Evolutionary conservation across 768 basidiomycete species (phyloP), one percentile per base, ranked within the genome.

Genomic region (Chalciporus piperatus): DNA sequence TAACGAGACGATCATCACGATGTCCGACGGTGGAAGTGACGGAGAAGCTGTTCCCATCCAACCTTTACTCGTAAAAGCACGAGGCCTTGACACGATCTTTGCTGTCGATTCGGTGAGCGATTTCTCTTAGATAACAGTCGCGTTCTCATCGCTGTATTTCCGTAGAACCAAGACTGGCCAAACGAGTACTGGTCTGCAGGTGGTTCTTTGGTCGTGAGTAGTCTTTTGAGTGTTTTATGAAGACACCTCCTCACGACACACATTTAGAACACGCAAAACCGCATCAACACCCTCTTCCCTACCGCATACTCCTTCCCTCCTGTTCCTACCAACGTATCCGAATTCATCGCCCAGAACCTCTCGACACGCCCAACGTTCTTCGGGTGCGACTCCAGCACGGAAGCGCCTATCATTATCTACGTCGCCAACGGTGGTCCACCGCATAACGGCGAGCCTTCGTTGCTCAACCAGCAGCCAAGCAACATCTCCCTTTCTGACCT

Each of bases 331-430:
- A 47, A 47, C 30, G 35, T 54, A 10, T 51, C 54, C 22, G 54
- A 59, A 6, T 68, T 70, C 44, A 59, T 72, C 41, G 57, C 57
- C 37, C 61, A 65, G 40, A 68, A 68, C 22, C 62, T 69, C 45
- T 51, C 50, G 37, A 51, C 50, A 19, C 13, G 65, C 20, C 70
- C 70, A 7, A 69, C 66, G 20, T 71, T 74, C 64, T 72, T 73
- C 51, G 72, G 71, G 16, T 72, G 71, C 51, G 53, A 66, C 43
- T 35, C 55, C 23, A 59, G 41, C 38, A 56, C 58, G 11, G 66
- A 69, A 27, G 70, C 70, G 19, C 78, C 80, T 7, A 55, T 81
- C 40, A 64, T 82, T 42, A 70, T 81, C 50, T 83, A 83, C 66
- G 58, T 81, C n/a, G 78, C 79, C 8, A 77, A 76, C 63, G 76